Evolutionary conservation across 2,329 filamentous ascomycete species (phyloP), one percentile per base, ranked within the genome.

Genomic region (Aspergillus tamarii): DNA sequence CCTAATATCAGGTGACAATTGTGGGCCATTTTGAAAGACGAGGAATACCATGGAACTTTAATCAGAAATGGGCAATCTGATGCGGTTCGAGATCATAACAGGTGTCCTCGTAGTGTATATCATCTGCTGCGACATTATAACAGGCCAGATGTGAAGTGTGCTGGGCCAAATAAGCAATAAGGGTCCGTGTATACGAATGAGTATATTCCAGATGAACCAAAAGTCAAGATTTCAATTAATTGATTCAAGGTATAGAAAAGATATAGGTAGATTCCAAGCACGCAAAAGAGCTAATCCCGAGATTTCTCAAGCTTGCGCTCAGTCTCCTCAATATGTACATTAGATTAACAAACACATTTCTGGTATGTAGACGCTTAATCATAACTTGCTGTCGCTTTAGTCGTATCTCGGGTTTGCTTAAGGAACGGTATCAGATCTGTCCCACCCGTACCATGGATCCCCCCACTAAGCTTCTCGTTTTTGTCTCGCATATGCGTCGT

Each of bases 401-500:
- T 85, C 64, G 84, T 81, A 66, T 86, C 83, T 61, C 84, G 76
- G 7, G 83, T 84, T 56, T 82, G 79, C 64, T 82, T 83, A 62
- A 86, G 67, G 64, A 86, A 86, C 0, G 84, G 83, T 60, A 86
- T 84, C 64, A 86, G 69, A 63, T 78, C 81, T 0, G 84, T 85
- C 0, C 83, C 84, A n/a, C 83, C 84, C 0, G 83, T 85, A 0
- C 84, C 84, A 53, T 78, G 74, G 46, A 85, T 68, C 12, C 81
- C 78, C 53, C 76, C 74, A 2, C 76, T 55, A 52, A 73, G 76
- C 28, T 71, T 71, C 12, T 73, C 68, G 23, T 67, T 65, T 28
- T 73, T 69, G 6, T 70, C 70, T 3, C 74, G 75, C 63, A 77
- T 68, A 45, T 77, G 57, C 19, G 57, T 76, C 0, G 79, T 78